These are phyloP conservation scores for Leishmania braziliensis DNA, from an alignment of 208 protist species.

Conservation along the genomic window DNA sequence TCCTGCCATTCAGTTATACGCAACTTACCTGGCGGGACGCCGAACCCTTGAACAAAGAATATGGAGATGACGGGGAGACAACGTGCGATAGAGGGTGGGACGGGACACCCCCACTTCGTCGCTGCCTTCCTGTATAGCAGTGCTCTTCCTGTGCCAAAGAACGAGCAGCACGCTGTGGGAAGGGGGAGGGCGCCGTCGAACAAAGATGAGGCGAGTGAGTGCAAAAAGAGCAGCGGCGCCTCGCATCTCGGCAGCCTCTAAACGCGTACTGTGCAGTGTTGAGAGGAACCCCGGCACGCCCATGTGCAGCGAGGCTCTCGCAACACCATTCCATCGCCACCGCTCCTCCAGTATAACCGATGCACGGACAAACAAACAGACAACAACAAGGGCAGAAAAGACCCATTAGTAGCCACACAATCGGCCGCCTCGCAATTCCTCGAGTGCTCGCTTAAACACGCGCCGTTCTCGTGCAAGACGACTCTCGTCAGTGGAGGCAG, in stretches of 20 bases:
- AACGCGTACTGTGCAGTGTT: not conserved
- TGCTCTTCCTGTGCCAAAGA: not conserved
- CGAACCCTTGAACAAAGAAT: not conserved
- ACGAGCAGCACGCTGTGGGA: not conserved
- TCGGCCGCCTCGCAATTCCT: slow-evolving; percentile 21
- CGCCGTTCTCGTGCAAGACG: slow-evolving; percentile 11
- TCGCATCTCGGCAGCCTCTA: not conserved
- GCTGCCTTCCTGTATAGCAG: not conserved
- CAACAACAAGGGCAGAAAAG: not conserved
- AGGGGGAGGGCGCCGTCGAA: not conserved
- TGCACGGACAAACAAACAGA: not conserved
- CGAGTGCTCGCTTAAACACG: slow-evolving; percentile 26
- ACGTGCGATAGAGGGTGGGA: not conserved
- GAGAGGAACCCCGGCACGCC: not conserved
- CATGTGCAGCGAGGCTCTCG: not conserved
- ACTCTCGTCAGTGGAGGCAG: not conserved
- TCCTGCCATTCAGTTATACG: not conserved
- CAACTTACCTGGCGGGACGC: not conserved
- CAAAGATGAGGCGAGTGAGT: not conserved
- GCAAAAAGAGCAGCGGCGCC: not conserved
- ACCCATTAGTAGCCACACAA: slow-evolving; percentile 8
- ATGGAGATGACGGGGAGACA: not conserved
- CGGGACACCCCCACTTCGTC: not conserved
- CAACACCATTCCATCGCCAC: too few species aligned
- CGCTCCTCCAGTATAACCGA: not conserved